A percentile compares a stretch with the other conserved stretches of the same genome.
phyloP scores from a whole-genome alignment of 495 filamentous ascomycete species.

The Aspergillus funiculosus region DNA sequence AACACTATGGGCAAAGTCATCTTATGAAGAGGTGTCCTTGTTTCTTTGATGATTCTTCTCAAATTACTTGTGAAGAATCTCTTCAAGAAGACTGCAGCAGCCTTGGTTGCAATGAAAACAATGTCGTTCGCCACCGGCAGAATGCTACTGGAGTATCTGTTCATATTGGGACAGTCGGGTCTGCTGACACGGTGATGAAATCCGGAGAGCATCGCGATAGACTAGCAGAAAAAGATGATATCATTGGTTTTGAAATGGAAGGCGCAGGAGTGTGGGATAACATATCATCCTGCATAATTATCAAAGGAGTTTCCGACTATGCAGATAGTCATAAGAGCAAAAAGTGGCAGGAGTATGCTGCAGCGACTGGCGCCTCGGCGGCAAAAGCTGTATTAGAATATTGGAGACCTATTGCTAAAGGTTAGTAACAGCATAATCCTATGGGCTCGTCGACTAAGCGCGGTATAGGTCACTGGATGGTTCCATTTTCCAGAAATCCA shows the following conservation, averaged over 20 bases:
- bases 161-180: slow-evolving; percentile 25
- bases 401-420: background rate
- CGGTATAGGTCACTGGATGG: slow-evolving; percentile 18
- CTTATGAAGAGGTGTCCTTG: no score
- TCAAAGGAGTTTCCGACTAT: slow-evolving; percentile 40
- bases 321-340: slow-evolving; percentile 38
- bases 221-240: slow-evolving; percentile 8
- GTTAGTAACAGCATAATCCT: slow-evolving; percentile 2
- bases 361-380: slow-evolving; percentile 31
- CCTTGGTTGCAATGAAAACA: background rate
- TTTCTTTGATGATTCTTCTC: no score
- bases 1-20: no score
- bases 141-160: slow-evolving; percentile 15
- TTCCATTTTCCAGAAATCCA: slow-evolving; percentile 19
- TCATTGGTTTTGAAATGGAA: slow-evolving; percentile 40
- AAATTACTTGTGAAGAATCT: no score
- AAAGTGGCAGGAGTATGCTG: slow-evolving; percentile 35
- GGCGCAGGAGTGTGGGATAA: slow-evolving; percentile 38
- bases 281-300: slow-evolving; percentile 30
- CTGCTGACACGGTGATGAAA: slow-evolving; percentile 24
- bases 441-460: slow-evolving; percentile 17
- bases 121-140: background rate
- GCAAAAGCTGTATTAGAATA: slow-evolving; percentile 19
- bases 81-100: no score
- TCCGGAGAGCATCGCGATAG: slow-evolving; percentile 16